Conservation (phyloP, 2,329 filamentous ascomycete species). For the Botrytis porri region DNA sequence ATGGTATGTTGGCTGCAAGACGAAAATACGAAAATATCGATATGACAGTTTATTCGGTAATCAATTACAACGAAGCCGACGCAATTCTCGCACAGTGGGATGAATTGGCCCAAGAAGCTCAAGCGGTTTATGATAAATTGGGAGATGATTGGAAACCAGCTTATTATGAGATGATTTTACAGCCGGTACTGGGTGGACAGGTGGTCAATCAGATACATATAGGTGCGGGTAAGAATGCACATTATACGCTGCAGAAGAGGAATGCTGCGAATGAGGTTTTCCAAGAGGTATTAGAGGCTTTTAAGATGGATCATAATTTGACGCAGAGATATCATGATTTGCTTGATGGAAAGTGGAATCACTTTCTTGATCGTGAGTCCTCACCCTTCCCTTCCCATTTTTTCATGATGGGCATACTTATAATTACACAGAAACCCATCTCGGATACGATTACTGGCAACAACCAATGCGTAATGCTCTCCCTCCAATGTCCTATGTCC, state of each 20-base stretch:
- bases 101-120: slow-evolving; percentile 50
- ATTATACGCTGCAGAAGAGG: slow-evolving; percentile 54
- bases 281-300: slow-evolving; percentile 49
- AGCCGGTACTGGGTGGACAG: slow-evolving; percentile 56
- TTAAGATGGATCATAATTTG: slow-evolving; percentile 55
- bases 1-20: slow-evolving; percentile 54
- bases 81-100: slow-evolving; percentile 55
- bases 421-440: slow-evolving; percentile 46
- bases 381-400: background rate
- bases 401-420: slow-evolving; percentile 29
- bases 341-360: slow-evolving; percentile 59
- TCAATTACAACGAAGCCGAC: slow-evolving; percentile 65
- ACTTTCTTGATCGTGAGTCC: slow-evolving; percentile 55
- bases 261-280: slow-evolving; percentile 56
- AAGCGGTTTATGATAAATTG: slow-evolving; percentile 54
- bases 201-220: slow-evolving; percentile 55
- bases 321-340: slow-evolving; percentile 56
- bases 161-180: slow-evolving; percentile 61
- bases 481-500: slow-evolving; percentile 58
- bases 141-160: slow-evolving; percentile 50
- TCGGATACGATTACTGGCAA: slow-evolving; percentile 56
- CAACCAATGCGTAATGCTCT: slow-evolving; percentile 70
- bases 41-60: slow-evolving; percentile 54
- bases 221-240: slow-evolving; percentile 49
- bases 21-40: slow-evolving; percentile 63